Base-by-base conservation (phyloP, 352 stramenopile genomes). In the Peronospora belbahrii region DNA sequence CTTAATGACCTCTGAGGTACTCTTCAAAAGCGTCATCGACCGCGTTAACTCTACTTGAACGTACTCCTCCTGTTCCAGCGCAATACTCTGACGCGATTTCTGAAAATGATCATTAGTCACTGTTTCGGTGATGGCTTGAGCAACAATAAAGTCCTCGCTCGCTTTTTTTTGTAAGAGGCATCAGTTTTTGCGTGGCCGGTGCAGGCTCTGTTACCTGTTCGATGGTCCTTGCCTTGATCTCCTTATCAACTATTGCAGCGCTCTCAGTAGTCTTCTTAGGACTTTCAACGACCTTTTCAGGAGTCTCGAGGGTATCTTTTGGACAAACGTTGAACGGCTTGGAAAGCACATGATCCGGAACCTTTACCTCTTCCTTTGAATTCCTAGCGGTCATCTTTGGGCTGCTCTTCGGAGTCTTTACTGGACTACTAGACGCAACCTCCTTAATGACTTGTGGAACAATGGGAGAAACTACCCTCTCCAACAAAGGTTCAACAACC, bases 41-140 rank as follows among this genome's bases (percentile, higher is more conserved):
- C 62, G 60, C 5, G 75, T 83, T 34, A 87, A 53, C 4, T 87
- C 73, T 34, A 87, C 72, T 19, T 83, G 62, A 14, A 87, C 72
- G 41, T 81, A 87, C 38, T 83, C 72, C 8, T 87, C 75, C 30
- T 72, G 71, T 27, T 82, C 69, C 23, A 70, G 48, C 38, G 65
- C 61, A 33, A 67, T 46, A 20, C 57, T 83, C 38, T 61, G 61
- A 36, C 82, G 48, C 10, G 72, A 77, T 33, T 73, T 56, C 17
- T 65, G 52, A 25, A 87, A 48, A 6, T 76, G 41, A 4, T 77
- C 58, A 8, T 66, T 59, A 2, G 79, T 59, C 11, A 62, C 70
- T 36, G 64, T 61, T 40, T 82, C 70, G 13, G 54, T 41, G 5
- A 59, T 42, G 4, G 56, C 60, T 41, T 77, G 48, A 3, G 53